phyloP scores from a whole-genome alignment of 1,284 basidiomycete genomes.

The Entoloma clypeatum region DNA sequence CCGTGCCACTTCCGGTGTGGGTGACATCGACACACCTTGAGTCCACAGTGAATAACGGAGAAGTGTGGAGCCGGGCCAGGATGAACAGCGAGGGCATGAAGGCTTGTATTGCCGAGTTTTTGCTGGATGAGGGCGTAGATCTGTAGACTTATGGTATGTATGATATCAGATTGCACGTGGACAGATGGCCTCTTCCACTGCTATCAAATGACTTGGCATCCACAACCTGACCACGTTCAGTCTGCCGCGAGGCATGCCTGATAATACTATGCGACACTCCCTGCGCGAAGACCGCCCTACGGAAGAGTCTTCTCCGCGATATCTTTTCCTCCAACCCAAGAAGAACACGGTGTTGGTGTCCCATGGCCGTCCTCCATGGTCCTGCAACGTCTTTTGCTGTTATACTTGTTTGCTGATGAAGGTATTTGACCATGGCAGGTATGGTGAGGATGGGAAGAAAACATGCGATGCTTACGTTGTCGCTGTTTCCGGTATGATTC shows the following conservation, averaged over 20 bases:
- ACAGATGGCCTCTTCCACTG: not conserved
- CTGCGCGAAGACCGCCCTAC: conserved; percentile 6
- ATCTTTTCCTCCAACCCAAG: conserved; percentile 34
- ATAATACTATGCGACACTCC: conserved; percentile 10
- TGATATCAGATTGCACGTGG: conserved; percentile 9
- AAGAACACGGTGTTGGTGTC: conserved; percentile 84
- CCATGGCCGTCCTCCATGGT: conserved; percentile 82
- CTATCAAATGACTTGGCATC: conserved; percentile 2
- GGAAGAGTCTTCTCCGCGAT: conserved; percentile 10
- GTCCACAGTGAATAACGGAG: conserved; percentile 8
- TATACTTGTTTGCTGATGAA: conserved; percentile 12
- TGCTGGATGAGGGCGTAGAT: conserved; percentile 21
- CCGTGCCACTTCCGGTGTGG: conserved; percentile 35
- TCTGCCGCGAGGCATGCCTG: conserved; percentile 15
- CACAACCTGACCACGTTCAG: not conserved
- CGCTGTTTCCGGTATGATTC: conserved; percentile 76
- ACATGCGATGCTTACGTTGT: conserved; percentile 84
- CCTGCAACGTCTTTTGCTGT: conserved; percentile 17
- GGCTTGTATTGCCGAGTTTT: conserved; percentile 24
- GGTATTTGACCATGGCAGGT: conserved; percentile 52
- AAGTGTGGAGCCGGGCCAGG: conserved; percentile 17
- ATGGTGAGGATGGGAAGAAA: conserved; percentile 67
- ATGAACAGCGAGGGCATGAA: conserved; percentile 24
- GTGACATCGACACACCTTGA: conserved; percentile 22
- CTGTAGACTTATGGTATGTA: not conserved